Evolutionary conservation across 129 eudicot genomes (phyloP).

Genomic region (Rutidosis leptorrhynchoides): DNA sequence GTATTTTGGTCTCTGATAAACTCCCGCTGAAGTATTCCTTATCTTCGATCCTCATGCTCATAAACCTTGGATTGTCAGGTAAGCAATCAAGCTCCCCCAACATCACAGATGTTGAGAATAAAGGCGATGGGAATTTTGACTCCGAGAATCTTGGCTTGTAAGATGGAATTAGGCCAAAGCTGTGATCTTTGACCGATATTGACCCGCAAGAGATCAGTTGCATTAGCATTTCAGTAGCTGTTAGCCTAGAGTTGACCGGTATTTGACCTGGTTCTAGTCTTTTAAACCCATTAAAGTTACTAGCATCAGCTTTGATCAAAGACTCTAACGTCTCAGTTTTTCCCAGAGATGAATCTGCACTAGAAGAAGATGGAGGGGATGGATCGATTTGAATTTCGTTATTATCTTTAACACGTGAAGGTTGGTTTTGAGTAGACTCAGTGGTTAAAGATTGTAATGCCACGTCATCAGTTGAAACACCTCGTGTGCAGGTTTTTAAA

Average conservation of each 20-base stretch:
- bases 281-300: slow-evolving; percentile 63
- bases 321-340: slow-evolving; percentile 77
- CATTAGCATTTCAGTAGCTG: slow-evolving; percentile 73
- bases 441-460: slow-evolving; percentile 29
- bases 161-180: slow-evolving; percentile 77
- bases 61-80: slow-evolving; percentile 62
- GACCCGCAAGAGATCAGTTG: slow-evolving; percentile 95
- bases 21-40: slow-evolving; percentile 96
- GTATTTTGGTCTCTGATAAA: slow-evolving; percentile 64
- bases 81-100: slow-evolving; percentile 80
- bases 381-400: slow-evolving; percentile 48
- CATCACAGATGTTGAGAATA: slow-evolving; percentile 77
- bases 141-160: slow-evolving; percentile 72
- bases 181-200: slow-evolving; percentile 84
- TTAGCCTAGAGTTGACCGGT: slow-evolving; percentile 51
- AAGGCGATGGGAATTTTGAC: slow-evolving; percentile 74
- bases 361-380: slow-evolving; percentile 57
- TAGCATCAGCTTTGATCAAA: slow-evolving; percentile 80
- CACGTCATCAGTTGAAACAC: slow-evolving; percentile 81
- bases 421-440: slow-evolving; percentile 28
- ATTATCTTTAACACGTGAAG: slow-evolving; percentile 26
- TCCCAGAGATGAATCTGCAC: slow-evolving; percentile 64
- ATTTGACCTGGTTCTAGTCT: slow-evolving; percentile 44
- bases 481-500: slow-evolving; percentile 64
- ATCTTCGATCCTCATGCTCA: slow-evolving; percentile 72